phyloP scores from a whole-genome alignment of 345 rosid species.

The Pistacia atlantica region DNA sequence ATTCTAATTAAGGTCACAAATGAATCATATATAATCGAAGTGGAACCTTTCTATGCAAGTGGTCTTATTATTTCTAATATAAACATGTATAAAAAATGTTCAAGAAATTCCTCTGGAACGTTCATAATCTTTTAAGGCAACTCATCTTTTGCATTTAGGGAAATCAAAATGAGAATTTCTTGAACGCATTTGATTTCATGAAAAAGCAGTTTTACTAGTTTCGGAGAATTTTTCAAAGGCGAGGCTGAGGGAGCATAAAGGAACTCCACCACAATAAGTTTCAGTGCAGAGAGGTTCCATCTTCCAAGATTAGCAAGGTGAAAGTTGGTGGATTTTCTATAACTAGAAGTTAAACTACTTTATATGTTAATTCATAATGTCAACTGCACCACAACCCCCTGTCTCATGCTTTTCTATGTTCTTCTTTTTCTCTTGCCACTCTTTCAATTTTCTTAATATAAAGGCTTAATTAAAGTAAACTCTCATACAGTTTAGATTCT shows the following conservation, averaged over 20 bases:
- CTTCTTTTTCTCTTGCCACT: no score
- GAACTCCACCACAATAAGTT: conserved; percentile 16
- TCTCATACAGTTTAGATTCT: no score
- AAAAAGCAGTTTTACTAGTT: conserved; percentile 10
- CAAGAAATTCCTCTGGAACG: neutral
- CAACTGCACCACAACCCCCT: neutral
- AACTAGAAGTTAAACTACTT: conserved; percentile 14
- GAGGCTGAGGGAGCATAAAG: conserved; percentile 24
- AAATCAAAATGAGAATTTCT: conserved; percentile 1
- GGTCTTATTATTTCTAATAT: neutral
- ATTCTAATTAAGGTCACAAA: neutral
- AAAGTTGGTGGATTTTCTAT: conserved; percentile 22
- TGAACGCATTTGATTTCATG: neutral
- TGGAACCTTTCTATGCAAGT: conserved; percentile 6
- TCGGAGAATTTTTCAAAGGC: conserved; percentile 20
- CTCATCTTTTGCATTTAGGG: conserved; percentile 24
- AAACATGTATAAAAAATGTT: neutral
- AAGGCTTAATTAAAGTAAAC: no score
- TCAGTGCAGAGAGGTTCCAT: neutral
- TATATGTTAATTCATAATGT: neutral
- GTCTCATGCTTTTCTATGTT: no score
- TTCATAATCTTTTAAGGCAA: conserved; percentile 3
- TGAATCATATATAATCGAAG: neutral
- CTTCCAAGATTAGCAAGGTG: neutral
- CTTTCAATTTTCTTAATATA: no score